Conservation (phyloP, 169 alveolate species). For the Eimeria maxima region DNA sequence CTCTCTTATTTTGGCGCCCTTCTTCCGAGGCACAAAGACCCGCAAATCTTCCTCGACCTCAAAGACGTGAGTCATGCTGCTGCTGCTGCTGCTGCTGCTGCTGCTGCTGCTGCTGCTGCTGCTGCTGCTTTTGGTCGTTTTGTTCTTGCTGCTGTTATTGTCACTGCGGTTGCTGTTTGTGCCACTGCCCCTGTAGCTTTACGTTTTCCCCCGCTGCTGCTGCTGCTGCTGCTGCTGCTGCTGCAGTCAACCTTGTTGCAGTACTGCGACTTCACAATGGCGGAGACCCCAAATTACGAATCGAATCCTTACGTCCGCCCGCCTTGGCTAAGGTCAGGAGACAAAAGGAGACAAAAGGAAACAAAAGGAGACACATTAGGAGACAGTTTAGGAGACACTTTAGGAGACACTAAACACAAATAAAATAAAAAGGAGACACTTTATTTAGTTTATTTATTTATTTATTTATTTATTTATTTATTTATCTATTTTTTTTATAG, state of each 20-base stretch:
- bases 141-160: background rate
- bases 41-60: conserved; percentile 63
- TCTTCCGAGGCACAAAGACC: background rate
- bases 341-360: background rate
- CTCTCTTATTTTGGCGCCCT: background rate
- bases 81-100: conserved; percentile 34
- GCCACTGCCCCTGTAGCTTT: background rate
- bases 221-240: conserved; percentile 64
- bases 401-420: background rate
- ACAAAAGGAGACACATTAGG: background rate
- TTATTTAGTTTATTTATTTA: too few relatives aligned
- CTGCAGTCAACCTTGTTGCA: conserved; percentile 70
- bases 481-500: background rate
- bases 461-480: background rate
- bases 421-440: background rate
- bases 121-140: background rate
- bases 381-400: background rate
- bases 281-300: conserved; percentile 48
- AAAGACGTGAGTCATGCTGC: conserved; percentile 41
- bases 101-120: background rate
- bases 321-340: conserved; percentile 42
- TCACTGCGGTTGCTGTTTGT: background rate
- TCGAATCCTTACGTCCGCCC: background rate
- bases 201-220: conserved; percentile 2
- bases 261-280: conserved; percentile 82